Percentiles rank a stretch among this genome's conserved stretches.
phyloP scores from a whole-genome alignment of 208 protist genomes.

The Chromosphaera perkinsii region DNA sequence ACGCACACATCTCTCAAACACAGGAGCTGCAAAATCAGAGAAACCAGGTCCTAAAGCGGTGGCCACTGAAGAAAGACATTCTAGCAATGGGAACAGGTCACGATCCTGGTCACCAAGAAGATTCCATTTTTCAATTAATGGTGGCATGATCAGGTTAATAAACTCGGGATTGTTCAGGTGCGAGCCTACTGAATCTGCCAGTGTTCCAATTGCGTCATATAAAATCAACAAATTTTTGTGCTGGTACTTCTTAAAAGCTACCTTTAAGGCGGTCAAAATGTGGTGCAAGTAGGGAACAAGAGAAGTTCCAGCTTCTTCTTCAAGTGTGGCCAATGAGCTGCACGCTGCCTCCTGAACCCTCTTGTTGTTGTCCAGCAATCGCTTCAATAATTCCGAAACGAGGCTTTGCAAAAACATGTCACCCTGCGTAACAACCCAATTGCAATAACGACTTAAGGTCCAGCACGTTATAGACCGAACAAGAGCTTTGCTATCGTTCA shows the following conservation, averaged over 20 bases:
- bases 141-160: conserved; percentile 48
- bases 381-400: conserved; percentile 25
- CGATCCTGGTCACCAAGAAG: conserved; percentile 38
- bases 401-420: conserved; percentile 42
- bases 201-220: conserved; percentile 59
- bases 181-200: conserved; percentile 46
- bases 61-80: conserved; percentile 21
- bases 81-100: conserved; percentile 26
- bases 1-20: conserved; percentile 16
- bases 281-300: conserved; percentile 54
- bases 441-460: conserved; percentile 62
- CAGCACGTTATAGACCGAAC: conserved; percentile 69
- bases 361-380: conserved; percentile 65
- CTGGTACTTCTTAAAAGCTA: conserved; percentile 63
- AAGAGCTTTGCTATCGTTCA: conserved; percentile 36
- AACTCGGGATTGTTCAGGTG: conserved; percentile 51
- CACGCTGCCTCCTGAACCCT: conserved; percentile 68
- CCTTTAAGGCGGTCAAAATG: conserved; percentile 52
- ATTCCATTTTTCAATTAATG: conserved; percentile 56
- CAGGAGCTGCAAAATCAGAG: conserved; percentile 4
- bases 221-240: conserved; percentile 58
- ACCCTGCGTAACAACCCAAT: conserved; percentile 49
- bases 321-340: conserved; percentile 62
- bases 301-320: conserved; percentile 50
- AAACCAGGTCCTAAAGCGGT: conserved; percentile 15